These are phyloP conservation scores for Arachis hypogaea DNA, from an alignment of 306 rosid genomes.

Conservation along the genomic window DNA sequence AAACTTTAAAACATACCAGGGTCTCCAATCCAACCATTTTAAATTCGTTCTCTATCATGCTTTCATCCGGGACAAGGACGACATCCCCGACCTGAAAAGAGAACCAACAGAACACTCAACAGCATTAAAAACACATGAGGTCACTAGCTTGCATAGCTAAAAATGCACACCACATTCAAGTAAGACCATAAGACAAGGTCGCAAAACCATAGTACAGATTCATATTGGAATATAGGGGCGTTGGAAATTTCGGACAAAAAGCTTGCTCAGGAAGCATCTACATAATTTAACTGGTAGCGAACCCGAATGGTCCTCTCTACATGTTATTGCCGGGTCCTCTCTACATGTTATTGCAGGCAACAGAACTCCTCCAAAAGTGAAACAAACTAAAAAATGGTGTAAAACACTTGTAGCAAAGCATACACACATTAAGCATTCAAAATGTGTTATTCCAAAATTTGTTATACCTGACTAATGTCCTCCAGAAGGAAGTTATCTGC, in stretches of 20 bases:
- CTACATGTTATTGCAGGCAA: slow-evolving; percentile 8
- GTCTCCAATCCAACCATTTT: slow-evolving; percentile 86
- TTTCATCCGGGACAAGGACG: slow-evolving; percentile 82
- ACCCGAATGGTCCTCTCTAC: slow-evolving; percentile 5
- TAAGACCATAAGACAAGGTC: slow-evolving; percentile 2
- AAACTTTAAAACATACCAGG: slow-evolving; percentile 57
- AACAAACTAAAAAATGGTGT: not conserved
- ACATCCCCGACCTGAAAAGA: slow-evolving; percentile 90
- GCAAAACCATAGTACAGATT: slow-evolving; percentile 9
- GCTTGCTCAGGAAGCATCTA: not conserved
- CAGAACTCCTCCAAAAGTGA: slow-evolving; percentile 3
- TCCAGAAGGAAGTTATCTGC: slow-evolving; percentile 82
- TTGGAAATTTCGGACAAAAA: slow-evolving; percentile 3
- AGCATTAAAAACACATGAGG: slow-evolving; percentile 9
- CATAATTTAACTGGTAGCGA: not conserved
- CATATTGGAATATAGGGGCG: slow-evolving; percentile 14
- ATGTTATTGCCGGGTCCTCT: not conserved
- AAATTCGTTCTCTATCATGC: slow-evolving; percentile 68
- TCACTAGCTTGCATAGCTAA: slow-evolving; percentile 9
- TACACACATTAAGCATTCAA: slow-evolving; percentile 3
- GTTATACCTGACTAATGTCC: slow-evolving; percentile 75
- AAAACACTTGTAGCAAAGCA: slow-evolving; percentile 9
- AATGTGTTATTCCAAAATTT: slow-evolving; percentile 8
- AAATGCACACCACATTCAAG: slow-evolving; percentile 7
- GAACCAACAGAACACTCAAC: slow-evolving; percentile 32